Conservation (phyloP, 352 stramenopile genomes). For the Globisporangium orthogonon region DNA sequence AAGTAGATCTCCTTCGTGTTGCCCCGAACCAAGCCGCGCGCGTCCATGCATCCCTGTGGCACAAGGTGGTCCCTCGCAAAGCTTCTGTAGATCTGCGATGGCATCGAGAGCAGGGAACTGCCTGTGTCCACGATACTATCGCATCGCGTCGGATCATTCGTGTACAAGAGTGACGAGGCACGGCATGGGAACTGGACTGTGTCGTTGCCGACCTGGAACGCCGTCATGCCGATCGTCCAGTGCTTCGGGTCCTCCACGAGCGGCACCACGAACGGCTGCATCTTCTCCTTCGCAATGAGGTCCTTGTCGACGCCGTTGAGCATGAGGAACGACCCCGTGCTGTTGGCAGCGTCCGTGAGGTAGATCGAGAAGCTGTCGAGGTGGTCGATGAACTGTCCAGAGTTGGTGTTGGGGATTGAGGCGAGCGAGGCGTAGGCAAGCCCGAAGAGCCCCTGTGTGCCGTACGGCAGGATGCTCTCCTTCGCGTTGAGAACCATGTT, state of each 20-base stretch:
- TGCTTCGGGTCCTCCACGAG: conserved; percentile 33
- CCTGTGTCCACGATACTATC: conserved; percentile 59
- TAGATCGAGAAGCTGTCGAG: conserved; percentile 66
- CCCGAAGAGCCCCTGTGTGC: conserved; percentile 56
- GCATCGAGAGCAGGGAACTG: conserved; percentile 57
- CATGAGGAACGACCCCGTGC: conserved; percentile 53
- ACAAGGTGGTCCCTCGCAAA: conserved; percentile 33
- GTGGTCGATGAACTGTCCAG: conserved; percentile 47
- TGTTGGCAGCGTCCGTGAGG: conserved; percentile 31
- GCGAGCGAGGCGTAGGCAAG: conserved; percentile 51
- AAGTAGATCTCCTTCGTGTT: conserved; percentile 39
- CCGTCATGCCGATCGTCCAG: conserved; percentile 66
- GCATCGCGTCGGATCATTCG: conserved; percentile 11
- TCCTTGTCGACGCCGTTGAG: conserved; percentile 57
- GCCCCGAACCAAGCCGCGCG: background rate
- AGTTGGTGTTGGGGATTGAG: conserved; percentile 25
- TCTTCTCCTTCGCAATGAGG: conserved; percentile 33
- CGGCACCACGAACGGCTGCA: conserved; percentile 33
- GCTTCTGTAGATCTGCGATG: conserved; percentile 20
- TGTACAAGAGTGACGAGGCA: background rate
- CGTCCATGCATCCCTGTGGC: conserved; percentile 21
- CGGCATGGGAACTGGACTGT: conserved; percentile 35
- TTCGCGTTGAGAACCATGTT: conserved; percentile 35
- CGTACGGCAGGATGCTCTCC: conserved; percentile 27
- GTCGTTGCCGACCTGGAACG: conserved; percentile 40